These are phyloP conservation scores for Penicillium oxalicum DNA, from an alignment of 2,329 filamentous ascomycete species.

Conservation along the genomic window DNA sequence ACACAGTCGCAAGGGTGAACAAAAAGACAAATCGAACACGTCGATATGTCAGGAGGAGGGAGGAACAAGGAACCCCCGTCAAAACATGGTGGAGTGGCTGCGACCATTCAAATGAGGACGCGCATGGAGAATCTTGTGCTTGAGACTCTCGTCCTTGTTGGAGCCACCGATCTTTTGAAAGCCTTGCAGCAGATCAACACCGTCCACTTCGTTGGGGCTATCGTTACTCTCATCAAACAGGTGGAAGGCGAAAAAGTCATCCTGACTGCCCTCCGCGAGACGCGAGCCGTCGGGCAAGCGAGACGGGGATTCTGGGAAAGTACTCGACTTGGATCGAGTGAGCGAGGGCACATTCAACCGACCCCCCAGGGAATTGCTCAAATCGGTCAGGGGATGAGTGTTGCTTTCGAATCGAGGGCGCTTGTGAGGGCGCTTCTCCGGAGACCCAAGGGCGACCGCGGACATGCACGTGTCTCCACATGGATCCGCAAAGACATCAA, in stretches of 20 bases:
- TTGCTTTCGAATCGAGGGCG: conserved; percentile 47
- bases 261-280: conserved; percentile 34
- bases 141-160: conserved; percentile 30
- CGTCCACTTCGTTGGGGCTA: conserved; percentile 38
- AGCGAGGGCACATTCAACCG: conserved; percentile 30
- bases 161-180: conserved; percentile 44
- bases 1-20: background rate
- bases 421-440: conserved; percentile 50
- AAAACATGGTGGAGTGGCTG: conserved; percentile 33
- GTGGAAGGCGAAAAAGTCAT: conserved; percentile 45
- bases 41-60: background rate
- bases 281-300: conserved; percentile 30
- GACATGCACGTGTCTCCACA: conserved; percentile 32
- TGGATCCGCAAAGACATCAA: conserved; percentile 52
- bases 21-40: no score
- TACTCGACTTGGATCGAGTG: conserved; percentile 30
- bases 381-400: conserved; percentile 46
- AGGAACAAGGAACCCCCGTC: conserved; percentile 2
- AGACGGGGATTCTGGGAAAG: conserved; percentile 38
- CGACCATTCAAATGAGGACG: conserved; percentile 29
- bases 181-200: conserved; percentile 43
- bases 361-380: conserved; percentile 35
- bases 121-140: conserved; percentile 24
- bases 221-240: conserved; percentile 44
- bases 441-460: conserved; percentile 44